Percentiles rank a stretch among this genome's conserved stretches.
Evolutionary conservation across 202 grass and related monocot genomes (phyloP).

Genomic region (Saccharum hybrid): DNA sequence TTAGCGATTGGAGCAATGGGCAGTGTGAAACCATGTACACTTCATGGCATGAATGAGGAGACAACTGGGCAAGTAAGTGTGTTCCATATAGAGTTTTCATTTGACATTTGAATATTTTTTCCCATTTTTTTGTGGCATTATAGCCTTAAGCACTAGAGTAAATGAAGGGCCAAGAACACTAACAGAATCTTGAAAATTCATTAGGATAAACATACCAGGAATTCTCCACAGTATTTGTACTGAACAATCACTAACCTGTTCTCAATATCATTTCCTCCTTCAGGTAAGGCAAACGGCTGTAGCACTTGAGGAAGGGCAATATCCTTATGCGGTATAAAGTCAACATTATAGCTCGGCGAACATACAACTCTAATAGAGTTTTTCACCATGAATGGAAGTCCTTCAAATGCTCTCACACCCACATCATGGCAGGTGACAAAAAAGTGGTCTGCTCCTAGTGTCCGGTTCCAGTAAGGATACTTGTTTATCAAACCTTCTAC

Average conservation of each 20-base stretch:
- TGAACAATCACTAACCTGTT: constrained; percentile 65
- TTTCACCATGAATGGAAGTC: constrained; percentile 74
- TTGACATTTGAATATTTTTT: background rate
- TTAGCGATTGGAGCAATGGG: background rate
- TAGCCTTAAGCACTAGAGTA: background rate
- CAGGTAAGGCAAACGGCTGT: constrained; percentile 91
- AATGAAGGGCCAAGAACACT: background rate
- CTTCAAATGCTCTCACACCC: constrained; percentile 94
- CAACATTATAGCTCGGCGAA: constrained; percentile 90
- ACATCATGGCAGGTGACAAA: constrained; percentile 99
- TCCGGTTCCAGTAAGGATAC: constrained; percentile 97
- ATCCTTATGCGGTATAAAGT: constrained; percentile 87
- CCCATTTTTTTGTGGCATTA: background rate
- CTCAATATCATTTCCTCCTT: constrained; percentile 91
- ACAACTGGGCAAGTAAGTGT: background rate
- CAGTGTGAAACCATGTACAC: constrained; percentile 5
- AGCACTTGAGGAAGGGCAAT: constrained; percentile 93
- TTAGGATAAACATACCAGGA: background rate
- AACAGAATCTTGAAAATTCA: background rate
- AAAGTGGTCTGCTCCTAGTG: constrained; percentile 82
- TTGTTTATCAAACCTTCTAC: constrained; percentile 84
- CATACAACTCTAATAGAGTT: constrained; percentile 97
- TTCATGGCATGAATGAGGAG: constrained; percentile 6
- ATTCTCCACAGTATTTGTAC: background rate
- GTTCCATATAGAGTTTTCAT: background rate